Conservation (phyloP, 176 grass and related monocot genomes). For the Saccharum officinarum region DNA sequence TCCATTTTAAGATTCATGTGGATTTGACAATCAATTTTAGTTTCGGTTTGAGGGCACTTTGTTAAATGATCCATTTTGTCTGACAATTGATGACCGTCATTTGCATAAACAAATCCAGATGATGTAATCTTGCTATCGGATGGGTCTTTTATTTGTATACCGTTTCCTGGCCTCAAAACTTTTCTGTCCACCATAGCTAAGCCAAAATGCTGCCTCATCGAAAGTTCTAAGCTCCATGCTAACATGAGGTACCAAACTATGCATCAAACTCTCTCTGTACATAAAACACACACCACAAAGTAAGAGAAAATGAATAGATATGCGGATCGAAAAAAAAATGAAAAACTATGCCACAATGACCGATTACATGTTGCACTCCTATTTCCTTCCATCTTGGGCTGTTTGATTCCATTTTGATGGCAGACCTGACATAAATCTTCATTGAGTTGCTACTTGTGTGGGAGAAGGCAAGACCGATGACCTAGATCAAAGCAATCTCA, state of each 20-base stretch:
- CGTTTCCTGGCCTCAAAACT: neutral
- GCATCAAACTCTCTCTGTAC: neutral
- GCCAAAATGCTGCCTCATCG: no score
- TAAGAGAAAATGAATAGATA: neutral
- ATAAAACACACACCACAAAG: neutral
- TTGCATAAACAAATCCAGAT: neutral
- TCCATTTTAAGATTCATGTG: neutral
- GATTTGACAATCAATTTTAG: neutral
- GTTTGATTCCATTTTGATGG: no score
- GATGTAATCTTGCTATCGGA: neutral
- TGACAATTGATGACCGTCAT: neutral
- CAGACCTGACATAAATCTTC: no score
- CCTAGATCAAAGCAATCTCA: no score
- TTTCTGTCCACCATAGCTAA: neutral
- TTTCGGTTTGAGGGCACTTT: neutral
- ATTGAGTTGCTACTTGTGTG: no score
- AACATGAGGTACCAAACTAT: neutral
- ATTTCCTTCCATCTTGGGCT: no score
- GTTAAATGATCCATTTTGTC: neutral
- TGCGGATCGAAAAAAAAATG: no score
- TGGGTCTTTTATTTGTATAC: neutral
- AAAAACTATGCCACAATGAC: no score
- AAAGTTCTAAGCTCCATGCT: neutral
- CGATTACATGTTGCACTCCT: no score
- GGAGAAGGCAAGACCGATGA: no score